Evolutionary conservation across 805 yeast species (phyloP).

Genomic region (Kregervanrija delftensis): DNA sequence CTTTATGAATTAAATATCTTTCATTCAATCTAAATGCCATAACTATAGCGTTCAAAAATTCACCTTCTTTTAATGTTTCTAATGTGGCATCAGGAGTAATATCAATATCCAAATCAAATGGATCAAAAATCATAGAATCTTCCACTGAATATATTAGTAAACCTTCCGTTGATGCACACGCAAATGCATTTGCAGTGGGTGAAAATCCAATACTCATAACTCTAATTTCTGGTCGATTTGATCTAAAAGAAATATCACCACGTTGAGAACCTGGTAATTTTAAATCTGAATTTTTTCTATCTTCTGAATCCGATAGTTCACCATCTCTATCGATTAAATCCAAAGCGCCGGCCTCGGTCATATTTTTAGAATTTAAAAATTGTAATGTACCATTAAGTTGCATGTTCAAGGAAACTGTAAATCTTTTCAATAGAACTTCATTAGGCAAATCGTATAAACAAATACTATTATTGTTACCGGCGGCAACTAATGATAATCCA

Average conservation of each 20-base stretch:
- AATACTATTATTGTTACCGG: constrained; percentile 86
- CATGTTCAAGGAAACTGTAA: constrained; percentile 85
- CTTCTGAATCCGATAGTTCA: constrained; percentile 80
- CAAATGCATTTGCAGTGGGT: constrained; percentile 85
- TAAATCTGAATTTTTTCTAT: constrained; percentile 44
- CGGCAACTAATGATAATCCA: constrained; percentile 83
- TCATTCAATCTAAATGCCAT: constrained; percentile 95
- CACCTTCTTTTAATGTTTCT: constrained; percentile 51
- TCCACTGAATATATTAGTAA: constrained; percentile 76
- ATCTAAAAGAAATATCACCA: constrained; percentile 74
- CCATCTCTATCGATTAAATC: constrained; percentile 81
- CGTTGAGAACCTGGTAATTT: constrained; percentile 82
- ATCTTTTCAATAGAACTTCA: constrained; percentile 77
- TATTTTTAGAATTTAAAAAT: constrained; percentile 66
- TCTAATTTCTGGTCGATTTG: constrained; percentile 73
- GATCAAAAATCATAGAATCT: constrained; percentile 73
- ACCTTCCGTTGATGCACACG: constrained; percentile 95
- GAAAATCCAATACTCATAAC: constrained; percentile 75
- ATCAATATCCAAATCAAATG: constrained; percentile 89
- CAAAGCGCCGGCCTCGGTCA: constrained; percentile 84
- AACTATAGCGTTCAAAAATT: constrained; percentile 70
- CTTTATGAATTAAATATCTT: constrained; percentile 57
- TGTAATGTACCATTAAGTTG: constrained; percentile 81
- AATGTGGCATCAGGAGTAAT: constrained; percentile 76
- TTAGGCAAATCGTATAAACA: constrained; percentile 87